Conservation (phyloP, 78 protist species). For the slime mould (Dictyostelium discoideum) region dicty_2.7 NC_007091.3:1983001-1983500, state of each 20-base stretch:
- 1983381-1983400: constrained; percentile 64
- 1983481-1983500: constrained; percentile 30
- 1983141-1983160: constrained; percentile 85
- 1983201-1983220: constrained; percentile 83
- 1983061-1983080: constrained; percentile 90
- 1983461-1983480: constrained; percentile 61
- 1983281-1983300: constrained; percentile 95
- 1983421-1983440: constrained; percentile 90
- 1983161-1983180: constrained; percentile 61
- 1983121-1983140: constrained; percentile 56
- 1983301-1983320: constrained; percentile 92
- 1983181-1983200: constrained; percentile 80
- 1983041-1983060: constrained; percentile 83
- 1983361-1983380: constrained; percentile 44
- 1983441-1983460: constrained; percentile 72
- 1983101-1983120: constrained; percentile 79
- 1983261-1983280: constrained; percentile 92
- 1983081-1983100: constrained; percentile 70
- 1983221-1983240: constrained; percentile 95
- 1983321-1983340: constrained; percentile 80
- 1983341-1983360: constrained; percentile 83
- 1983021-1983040: constrained; percentile 84
- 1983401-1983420: constrained; percentile 88
- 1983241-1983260: constrained; percentile 78
- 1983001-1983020: constrained; percentile 92